A percentile compares a stretch with the other conserved stretches of the same genome.
These are phyloP conservation scores for Triglochin maritima DNA, from an alignment of 106 monocot species.

Conservation along the genomic window DNA sequence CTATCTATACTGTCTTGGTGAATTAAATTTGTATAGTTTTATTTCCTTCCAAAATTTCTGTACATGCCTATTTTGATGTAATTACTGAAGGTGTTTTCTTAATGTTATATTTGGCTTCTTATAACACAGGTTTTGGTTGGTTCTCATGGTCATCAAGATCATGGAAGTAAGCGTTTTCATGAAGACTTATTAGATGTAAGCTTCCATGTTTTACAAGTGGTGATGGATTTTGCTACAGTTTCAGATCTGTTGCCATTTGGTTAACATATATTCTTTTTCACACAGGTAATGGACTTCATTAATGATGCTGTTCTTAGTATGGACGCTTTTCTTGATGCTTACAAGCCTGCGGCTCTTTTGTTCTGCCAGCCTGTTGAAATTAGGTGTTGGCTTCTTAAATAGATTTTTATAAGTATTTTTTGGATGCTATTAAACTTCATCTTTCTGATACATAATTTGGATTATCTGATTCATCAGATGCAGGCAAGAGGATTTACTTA, in stretches of 20 bases:
- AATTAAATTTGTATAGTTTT: too few relatives aligned
- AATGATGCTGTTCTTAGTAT: slow-evolving; percentile 86
- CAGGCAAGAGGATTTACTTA: slow-evolving; percentile 54
- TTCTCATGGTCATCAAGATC: slow-evolving; percentile 20
- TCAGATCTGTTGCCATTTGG: slow-evolving; percentile 2
- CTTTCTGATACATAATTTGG: not conserved
- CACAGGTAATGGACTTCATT: slow-evolving; percentile 90
- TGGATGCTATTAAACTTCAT: not conserved
- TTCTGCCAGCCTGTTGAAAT: slow-evolving; percentile 55
- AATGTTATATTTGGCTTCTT: not conserved
- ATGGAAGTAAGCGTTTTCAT: slow-evolving; percentile 29
- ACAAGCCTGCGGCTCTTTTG: slow-evolving; percentile 45
- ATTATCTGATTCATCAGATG: slow-evolving; percentile 31
- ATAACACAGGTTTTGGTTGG: slow-evolving; percentile 34
- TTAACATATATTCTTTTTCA: not conserved
- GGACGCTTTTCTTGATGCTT: slow-evolving; percentile 75
- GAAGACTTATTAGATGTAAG: slow-evolving; percentile 81
- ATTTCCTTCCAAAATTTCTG: too few relatives aligned
- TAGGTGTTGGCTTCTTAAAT: slow-evolving; percentile 28
- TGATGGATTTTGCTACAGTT: not conserved
- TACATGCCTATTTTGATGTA: too few relatives aligned
- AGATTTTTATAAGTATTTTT: not conserved
- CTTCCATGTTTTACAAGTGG: not conserved
- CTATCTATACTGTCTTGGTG: too few relatives aligned
- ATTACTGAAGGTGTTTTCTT: too few relatives aligned